Evolutionary conservation across 2,329 filamentous ascomycete species (phyloP).

Genomic region (Calonectria multiphialidica): DNA sequence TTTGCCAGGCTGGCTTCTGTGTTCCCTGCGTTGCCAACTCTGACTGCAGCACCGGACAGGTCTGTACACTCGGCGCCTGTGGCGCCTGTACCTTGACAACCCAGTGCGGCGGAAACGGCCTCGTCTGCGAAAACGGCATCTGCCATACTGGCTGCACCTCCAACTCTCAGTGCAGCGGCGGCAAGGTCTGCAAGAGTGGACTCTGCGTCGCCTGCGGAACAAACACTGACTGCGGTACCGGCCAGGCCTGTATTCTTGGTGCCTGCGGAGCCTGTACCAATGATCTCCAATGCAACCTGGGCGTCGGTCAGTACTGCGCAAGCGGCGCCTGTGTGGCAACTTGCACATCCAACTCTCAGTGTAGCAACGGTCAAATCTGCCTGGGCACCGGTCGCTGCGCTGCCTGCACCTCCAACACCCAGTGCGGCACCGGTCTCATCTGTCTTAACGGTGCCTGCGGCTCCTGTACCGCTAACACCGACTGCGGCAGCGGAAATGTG

Average conservation of each 20-base stretch:
- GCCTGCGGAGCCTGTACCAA: conserved; percentile 19
- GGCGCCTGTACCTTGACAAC: background rate
- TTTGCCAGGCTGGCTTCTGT: conserved; percentile 22
- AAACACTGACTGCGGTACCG: conserved; percentile 17
- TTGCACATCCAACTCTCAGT: conserved; percentile 19
- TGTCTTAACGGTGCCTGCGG: conserved; percentile 11
- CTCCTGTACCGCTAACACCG: background rate
- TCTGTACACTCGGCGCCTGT: conserved; percentile 11
- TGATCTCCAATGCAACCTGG: conserved; percentile 16
- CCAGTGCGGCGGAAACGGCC: conserved; percentile 14
- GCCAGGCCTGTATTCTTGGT: conserved; percentile 20
- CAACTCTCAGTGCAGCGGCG: conserved; percentile 20
- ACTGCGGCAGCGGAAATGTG: conserved; percentile 9
- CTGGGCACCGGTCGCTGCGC: conserved; percentile 9
- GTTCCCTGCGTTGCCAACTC: conserved; percentile 13
- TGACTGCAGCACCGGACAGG: conserved; percentile 18
- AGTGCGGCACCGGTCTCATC: conserved; percentile 14
- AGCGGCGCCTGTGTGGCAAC: conserved; percentile 14
- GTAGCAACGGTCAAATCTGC: conserved; percentile 26
- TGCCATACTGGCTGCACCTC: conserved; percentile 17
- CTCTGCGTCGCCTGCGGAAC: conserved; percentile 2
- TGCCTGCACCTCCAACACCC: background rate
- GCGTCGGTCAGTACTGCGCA: conserved; percentile 23
- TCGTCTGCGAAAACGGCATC: conserved; percentile 16
- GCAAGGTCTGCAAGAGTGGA: conserved; percentile 24